Percentiles rank a stretch among this genome's conserved stretches.
Conservation (phyloP, 148 eudicot species). For the Drosera capensis region DNA sequence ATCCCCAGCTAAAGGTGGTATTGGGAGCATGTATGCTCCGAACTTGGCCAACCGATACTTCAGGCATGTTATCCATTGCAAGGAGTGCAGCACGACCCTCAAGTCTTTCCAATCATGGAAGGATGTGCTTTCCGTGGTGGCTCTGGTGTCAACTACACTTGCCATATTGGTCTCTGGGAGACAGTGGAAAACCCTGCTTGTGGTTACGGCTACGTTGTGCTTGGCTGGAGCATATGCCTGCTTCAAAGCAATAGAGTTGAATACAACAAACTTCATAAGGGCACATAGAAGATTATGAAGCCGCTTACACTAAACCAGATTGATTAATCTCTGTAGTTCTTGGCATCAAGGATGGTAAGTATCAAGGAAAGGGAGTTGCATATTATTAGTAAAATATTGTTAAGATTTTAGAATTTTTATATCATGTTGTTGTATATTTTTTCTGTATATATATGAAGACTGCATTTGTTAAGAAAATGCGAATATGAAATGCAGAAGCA, state of each 20-base stretch:
- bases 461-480: too few relatives aligned
- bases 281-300: conserved; percentile 62
- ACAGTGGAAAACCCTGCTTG: conserved; percentile 70
- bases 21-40: conserved; percentile 60
- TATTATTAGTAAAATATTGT: too few relatives aligned
- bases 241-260: conserved; percentile 49
- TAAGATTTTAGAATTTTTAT: too few relatives aligned
- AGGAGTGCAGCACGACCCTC: conserved; percentile 46
- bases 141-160: conserved; percentile 40
- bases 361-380: too few relatives aligned
- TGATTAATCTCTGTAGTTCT: too few relatives aligned
- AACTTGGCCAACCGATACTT: conserved; percentile 68
- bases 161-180: conserved; percentile 56
- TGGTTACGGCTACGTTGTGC: conserved; percentile 40
- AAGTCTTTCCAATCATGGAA: conserved; percentile 61
- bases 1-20: conserved; percentile 79
- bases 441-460: too few relatives aligned
- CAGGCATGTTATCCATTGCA: conserved; percentile 83
- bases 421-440: too few relatives aligned
- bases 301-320: too few relatives aligned
- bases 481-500: too few relatives aligned
- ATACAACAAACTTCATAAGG: conserved; percentile 81
- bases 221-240: conserved; percentile 58
- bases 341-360: too few relatives aligned
- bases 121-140: conserved; percentile 35